Conservation (phyloP, 1,284 basidiomycete species). For the Austroboletus niveus region DNA sequence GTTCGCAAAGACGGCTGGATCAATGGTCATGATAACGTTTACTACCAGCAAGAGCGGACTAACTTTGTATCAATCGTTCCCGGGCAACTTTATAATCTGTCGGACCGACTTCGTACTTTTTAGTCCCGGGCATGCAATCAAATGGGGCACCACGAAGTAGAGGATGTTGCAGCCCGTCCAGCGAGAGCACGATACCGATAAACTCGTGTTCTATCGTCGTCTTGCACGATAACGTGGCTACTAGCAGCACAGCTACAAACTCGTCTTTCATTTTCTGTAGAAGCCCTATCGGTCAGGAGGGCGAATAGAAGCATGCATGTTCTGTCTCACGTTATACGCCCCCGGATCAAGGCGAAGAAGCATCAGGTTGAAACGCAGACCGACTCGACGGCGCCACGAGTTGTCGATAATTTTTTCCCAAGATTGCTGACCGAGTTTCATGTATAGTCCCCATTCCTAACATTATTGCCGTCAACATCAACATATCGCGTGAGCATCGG, state of each 20-base stretch:
- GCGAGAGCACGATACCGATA: conserved; percentile 47
- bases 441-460: conserved; percentile 66
- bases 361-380: conserved; percentile 67
- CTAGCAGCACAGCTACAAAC: conserved; percentile 58
- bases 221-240: conserved; percentile 50
- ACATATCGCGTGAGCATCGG: not conserved
- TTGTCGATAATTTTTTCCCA: conserved; percentile 59
- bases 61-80: conserved; percentile 27
- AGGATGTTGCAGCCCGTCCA: conserved; percentile 53
- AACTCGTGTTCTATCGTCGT: conserved; percentile 64
- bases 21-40: not conserved
- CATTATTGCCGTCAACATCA: not conserved
- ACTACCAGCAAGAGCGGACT: conserved; percentile 4
- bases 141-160: conserved; percentile 41
- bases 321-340: conserved; percentile 54
- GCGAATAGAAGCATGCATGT: not conserved
- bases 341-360: conserved; percentile 64
- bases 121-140: conserved; percentile 13
- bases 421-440: conserved; percentile 56
- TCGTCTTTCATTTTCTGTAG: conserved; percentile 49
- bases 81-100: conserved; percentile 19
- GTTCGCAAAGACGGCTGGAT: conserved; percentile 26
- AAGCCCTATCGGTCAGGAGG: not conserved
- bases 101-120: conserved; percentile 22
- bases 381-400: conserved; percentile 58